Base-by-base conservation (phyloP, 2,329 filamentous ascomycete genomes). In the Hansfordia pulvinata region DNA sequence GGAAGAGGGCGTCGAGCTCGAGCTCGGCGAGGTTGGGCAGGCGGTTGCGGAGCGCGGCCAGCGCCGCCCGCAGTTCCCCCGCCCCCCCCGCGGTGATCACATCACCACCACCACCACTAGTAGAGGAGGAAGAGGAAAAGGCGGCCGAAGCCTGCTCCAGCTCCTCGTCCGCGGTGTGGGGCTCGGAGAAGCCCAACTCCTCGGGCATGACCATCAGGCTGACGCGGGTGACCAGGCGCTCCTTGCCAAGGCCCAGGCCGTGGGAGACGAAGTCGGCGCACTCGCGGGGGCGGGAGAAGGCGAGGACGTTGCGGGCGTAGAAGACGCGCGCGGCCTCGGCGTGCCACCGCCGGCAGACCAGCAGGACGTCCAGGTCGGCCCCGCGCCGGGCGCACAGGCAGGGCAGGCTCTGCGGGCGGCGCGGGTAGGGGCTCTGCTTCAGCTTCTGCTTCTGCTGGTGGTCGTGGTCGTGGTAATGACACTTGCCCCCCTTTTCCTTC, bases 331-430 rank as follows among this genome's bases (percentile, higher is more conserved):
- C 34, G 10, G 27, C 34, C 23, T 36, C 34, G 9, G 27, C 34
- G 30, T 40, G 33, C 34, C 34, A 40, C 15, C 11, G 5, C 18
- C 25, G 31, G 20, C 38, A 35, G 13, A 35, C 32, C 7, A 38
- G 30, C 15, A 36, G 20, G 5, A 25, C 25, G 19, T 28, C 19
- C 10, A 38, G 25, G 6, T 30, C 17, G 6, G 10, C 10, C n/a
- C n/a, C n/a, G 6, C 32, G 28, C 9, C 38, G 26, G 6, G 32
- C 34, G 21, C 35, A 41, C 4, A 36, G 23, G 23, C 37, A 39
- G 14, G 31, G 34, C 17, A 37, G 17, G 16, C 29, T 29, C 10
- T 26, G 18, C 11, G 26, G 9, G 4, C n/a, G n/a, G n/a, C 8
- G 11, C 3, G 28, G 32, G 2, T n/a, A 5, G 3, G 29, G 18